Evolutionary conservation across 257 asterid species (phyloP).

Genomic region (Rehmannia glutinosa): DNA sequence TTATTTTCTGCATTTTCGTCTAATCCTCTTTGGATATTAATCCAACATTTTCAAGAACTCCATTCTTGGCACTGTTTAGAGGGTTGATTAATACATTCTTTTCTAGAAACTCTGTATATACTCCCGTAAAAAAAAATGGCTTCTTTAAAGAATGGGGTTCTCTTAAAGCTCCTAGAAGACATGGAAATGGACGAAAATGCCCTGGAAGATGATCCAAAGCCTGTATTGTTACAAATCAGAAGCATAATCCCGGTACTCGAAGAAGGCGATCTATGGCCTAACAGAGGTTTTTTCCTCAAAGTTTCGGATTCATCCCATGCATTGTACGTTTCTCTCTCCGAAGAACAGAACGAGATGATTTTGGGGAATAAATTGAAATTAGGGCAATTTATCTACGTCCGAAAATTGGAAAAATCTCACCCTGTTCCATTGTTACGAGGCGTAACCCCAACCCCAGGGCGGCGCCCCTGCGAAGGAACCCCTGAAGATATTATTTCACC

Average conservation of each 20-base stretch:
- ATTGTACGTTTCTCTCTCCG: slow-evolving; percentile 48
- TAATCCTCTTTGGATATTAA: neutral
- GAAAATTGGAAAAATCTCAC: slow-evolving; percentile 38
- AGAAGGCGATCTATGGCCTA: slow-evolving; percentile 74
- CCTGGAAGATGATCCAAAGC: slow-evolving; percentile 30
- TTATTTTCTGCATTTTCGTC: neutral
- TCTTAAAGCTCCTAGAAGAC: slow-evolving; percentile 54
- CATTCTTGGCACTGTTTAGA: neutral
- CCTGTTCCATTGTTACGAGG: slow-evolving; percentile 67
- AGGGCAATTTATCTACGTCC: slow-evolving; percentile 61
- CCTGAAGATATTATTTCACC: slow-evolving; percentile 48
- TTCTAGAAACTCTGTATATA: neutral
- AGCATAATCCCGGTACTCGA: slow-evolving; percentile 72
- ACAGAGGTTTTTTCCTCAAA: slow-evolving; percentile 59
- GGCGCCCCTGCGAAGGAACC: slow-evolving; percentile 50
- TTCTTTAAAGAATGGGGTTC: slow-evolving; percentile 49
- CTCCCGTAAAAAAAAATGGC: slow-evolving; percentile 31
- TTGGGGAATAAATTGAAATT: slow-evolving; percentile 50
- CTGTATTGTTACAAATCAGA: slow-evolving; percentile 55
- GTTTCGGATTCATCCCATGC: slow-evolving; percentile 73
- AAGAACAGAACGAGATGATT: slow-evolving; percentile 62
- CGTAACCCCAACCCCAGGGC: slow-evolving; percentile 53
- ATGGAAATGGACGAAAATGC: slow-evolving; percentile 28
- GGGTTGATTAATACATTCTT: neutral
- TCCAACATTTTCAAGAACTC: neutral